Evolutionary conservation across 352 stramenopile genomes (phyloP).

Genomic region (Pythium coloratum): DNA sequence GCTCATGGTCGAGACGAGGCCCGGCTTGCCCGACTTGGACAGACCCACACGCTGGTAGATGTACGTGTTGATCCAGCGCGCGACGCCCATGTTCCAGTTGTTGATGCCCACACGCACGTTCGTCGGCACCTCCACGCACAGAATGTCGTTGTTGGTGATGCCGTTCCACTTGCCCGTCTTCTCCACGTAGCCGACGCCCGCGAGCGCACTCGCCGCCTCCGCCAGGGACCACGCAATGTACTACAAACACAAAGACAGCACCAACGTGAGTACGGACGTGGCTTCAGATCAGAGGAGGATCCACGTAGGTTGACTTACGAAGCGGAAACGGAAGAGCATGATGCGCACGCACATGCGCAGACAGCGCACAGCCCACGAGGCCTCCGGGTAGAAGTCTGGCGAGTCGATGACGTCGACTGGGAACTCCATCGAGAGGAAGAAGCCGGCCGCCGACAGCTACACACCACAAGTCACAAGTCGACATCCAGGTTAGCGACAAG

Average conservation of each 20-base stretch:
- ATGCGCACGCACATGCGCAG: slow-evolving; percentile 72
- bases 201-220: slow-evolving; percentile 67
- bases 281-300: neutral
- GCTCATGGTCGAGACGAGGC: slow-evolving; percentile 68
- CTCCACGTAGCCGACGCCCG: slow-evolving; percentile 77
- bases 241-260: slow-evolving; percentile 35
- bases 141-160: slow-evolving; percentile 85
- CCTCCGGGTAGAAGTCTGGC: slow-evolving; percentile 65
- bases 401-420: slow-evolving; percentile 82
- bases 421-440: slow-evolving; percentile 72
- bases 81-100: slow-evolving; percentile 89
- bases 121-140: slow-evolving; percentile 84
- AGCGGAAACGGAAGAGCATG: slow-evolving; percentile 84
- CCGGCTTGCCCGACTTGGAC: slow-evolving; percentile 77
- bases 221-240: slow-evolving; percentile 88
- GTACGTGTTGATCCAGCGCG: slow-evolving; percentile 87
- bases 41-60: slow-evolving; percentile 85
- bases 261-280: slow-evolving; percentile 5
- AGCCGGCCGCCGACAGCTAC: slow-evolving; percentile 66
- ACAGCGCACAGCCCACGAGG: slow-evolving; percentile 59
- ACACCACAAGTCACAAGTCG: neutral
- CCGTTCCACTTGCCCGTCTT: slow-evolving; percentile 83
- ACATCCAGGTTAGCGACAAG: too few relatives aligned
- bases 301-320: slow-evolving; percentile 43
- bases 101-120: slow-evolving; percentile 87